A percentile compares a stretch with the other conserved stretches of the same genome.
phyloP scores from a whole-genome alignment of 2,329 filamentous ascomycete genomes.

The Exophiala calicioides region DNA sequence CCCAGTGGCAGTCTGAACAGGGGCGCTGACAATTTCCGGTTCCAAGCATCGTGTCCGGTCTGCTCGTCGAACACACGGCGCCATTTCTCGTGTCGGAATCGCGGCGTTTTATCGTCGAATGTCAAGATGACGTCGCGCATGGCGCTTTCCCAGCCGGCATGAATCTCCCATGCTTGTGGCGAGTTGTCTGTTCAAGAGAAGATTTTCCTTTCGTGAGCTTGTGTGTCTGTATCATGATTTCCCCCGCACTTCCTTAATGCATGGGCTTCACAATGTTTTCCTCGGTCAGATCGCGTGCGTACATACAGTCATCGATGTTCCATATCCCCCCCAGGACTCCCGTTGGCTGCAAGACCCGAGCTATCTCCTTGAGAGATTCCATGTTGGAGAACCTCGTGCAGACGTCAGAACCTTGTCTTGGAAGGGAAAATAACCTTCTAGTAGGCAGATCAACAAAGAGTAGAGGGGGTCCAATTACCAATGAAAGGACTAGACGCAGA shows the following conservation, averaged over 20 bases:
- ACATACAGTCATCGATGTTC: slow-evolving; percentile 71
- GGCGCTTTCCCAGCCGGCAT: slow-evolving; percentile 62
- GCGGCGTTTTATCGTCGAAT: slow-evolving; percentile 59
- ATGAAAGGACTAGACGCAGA: slow-evolving; percentile 42
- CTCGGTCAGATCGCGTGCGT: background rate
- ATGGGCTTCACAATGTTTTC: too few relatives aligned
- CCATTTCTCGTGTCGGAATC: slow-evolving; percentile 69
- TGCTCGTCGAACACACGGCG: slow-evolving; percentile 64
- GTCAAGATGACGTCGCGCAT: slow-evolving; percentile 62
- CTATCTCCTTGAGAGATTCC: slow-evolving; percentile 65
- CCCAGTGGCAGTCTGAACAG: slow-evolving; percentile 65
- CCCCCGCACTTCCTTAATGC: too few relatives aligned
- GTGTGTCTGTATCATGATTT: background rate
- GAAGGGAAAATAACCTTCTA: slow-evolving; percentile 3
- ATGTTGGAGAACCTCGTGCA: slow-evolving; percentile 64
- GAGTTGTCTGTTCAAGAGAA: slow-evolving; percentile 61
- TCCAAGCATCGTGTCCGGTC: slow-evolving; percentile 54
- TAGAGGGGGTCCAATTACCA: too few relatives aligned
- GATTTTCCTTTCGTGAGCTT: slow-evolving; percentile 12
- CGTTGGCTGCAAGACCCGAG: slow-evolving; percentile 63
- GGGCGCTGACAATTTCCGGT: slow-evolving; percentile 44
- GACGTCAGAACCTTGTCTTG: slow-evolving; percentile 1
- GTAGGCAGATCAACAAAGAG: too few relatives aligned
- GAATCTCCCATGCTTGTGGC: slow-evolving; percentile 56
- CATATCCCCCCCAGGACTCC: slow-evolving; percentile 68